phyloP scores from a whole-genome alignment of 176 grass and related monocot genomes.

The Echinochloa phyllopogon region DNA sequence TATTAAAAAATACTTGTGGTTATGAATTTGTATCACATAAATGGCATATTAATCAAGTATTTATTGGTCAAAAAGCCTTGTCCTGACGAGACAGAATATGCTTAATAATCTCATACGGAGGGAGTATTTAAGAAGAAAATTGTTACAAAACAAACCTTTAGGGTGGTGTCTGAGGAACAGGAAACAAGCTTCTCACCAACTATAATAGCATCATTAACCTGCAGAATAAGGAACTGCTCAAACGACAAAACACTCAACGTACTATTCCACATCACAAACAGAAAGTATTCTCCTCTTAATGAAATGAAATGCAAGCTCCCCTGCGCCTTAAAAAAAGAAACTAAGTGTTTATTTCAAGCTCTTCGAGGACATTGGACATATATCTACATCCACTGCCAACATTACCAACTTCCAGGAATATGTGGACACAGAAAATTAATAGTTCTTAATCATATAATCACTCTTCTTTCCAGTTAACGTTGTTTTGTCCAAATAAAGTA shows the following conservation, averaged over 20 bases:
- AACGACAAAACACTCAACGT: background rate
- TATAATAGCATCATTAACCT: slow-evolving; percentile 97
- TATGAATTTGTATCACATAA: no score
- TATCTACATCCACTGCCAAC: slow-evolving; percentile 20
- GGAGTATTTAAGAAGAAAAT: slow-evolving; percentile 22
- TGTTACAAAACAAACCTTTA: slow-evolving; percentile 71
- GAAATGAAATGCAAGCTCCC: no score
- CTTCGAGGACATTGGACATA: background rate
- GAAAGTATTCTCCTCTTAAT: no score
- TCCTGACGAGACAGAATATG: no score
- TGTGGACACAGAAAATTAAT: background rate
- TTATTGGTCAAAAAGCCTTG: no score
- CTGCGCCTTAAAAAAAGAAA: background rate
- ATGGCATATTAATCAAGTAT: no score
- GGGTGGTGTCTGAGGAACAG: slow-evolving; percentile 95
- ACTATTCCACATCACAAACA: slow-evolving; percentile 34
- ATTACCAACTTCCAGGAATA: background rate
- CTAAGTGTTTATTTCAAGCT: slow-evolving; percentile 9
- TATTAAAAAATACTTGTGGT: no score
- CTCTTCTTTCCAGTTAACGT: background rate
- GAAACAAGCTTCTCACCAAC: slow-evolving; percentile 90
- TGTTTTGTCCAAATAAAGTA: slow-evolving; percentile 21
- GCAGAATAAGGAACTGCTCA: slow-evolving; percentile 38
- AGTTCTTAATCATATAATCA: background rate
- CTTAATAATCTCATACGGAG: no score